Percentiles rank a stretch among this genome's conserved stretches.
Conservation (phyloP, 2,329 filamentous ascomycete genomes). For the Laburnicola sp. region DNA sequence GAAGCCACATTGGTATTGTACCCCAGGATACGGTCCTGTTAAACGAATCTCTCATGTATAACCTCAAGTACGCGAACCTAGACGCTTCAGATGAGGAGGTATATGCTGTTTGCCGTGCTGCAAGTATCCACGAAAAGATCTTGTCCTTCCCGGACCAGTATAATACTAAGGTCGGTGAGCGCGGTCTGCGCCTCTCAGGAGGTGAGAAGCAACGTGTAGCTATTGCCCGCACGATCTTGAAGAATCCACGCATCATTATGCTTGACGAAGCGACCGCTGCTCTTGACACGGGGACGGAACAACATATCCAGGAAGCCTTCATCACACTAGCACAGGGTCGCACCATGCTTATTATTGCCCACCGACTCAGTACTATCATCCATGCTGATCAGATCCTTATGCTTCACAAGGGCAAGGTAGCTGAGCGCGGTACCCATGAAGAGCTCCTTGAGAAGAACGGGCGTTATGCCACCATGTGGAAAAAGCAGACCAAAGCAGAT, state of each 20-base stretch:
- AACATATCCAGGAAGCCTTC: conserved; percentile 87
- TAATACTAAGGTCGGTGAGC: conserved; percentile 46
- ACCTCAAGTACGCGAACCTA: conserved; percentile 65
- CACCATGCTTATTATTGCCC: conserved; percentile 94
- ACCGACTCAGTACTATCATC: conserved; percentile 60
- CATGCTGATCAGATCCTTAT: conserved; percentile 61
- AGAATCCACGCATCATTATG: conserved; percentile 88
- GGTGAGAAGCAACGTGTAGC: conserved; percentile 94
- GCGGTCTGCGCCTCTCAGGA: conserved; percentile 73
- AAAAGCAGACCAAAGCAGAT: conserved; percentile 49
- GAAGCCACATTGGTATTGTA: conserved; percentile 64
- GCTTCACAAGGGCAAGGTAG: conserved; percentile 56
- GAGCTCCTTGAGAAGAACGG: conserved; percentile 53
- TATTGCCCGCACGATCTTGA: conserved; percentile 89
- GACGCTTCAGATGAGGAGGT: conserved; percentile 65
- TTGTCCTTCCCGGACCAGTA: conserved; percentile 56
- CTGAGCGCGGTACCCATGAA: conserved; percentile 57
- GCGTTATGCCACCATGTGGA: conserved; percentile 56
- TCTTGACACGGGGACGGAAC: conserved; percentile 87
- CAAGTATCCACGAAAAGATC: conserved; percentile 68
- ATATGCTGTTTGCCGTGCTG: conserved; percentile 62
- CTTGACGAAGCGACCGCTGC: conserved; percentile 92
- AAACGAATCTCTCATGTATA: conserved; percentile 66
- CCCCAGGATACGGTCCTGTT: conserved; percentile 68
- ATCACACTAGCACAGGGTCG: conserved; percentile 79